These are phyloP conservation scores for Toxoplasma gondii DNA, from an alignment of 169 alveolate species.

Conservation along the genomic window DNA sequence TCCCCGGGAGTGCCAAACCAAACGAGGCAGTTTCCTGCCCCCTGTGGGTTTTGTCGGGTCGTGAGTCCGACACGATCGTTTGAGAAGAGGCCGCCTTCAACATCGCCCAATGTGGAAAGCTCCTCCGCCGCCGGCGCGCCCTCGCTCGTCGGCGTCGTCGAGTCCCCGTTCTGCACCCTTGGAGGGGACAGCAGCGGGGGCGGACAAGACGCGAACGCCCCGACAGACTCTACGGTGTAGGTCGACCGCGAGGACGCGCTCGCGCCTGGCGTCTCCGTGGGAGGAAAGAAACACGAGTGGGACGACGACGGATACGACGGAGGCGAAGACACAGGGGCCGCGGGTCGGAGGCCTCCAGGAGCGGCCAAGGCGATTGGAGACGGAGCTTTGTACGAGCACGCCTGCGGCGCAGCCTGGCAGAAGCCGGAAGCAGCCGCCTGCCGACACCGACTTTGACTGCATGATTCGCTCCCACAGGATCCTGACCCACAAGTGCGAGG, in stretches of 20 bases:
- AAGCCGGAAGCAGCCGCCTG: not conserved
- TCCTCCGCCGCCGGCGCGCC: not conserved
- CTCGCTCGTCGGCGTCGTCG: not conserved
- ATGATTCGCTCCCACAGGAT: too few species aligned
- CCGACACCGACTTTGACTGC: too few species aligned
- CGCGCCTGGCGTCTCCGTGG: not conserved
- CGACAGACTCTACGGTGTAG: not conserved
- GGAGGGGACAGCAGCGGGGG: not conserved
- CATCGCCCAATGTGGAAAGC: too few species aligned
- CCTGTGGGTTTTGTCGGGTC: not conserved
- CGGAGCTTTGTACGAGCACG: not conserved
- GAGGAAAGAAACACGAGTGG: not conserved
- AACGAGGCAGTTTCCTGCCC: constrained; percentile 5
- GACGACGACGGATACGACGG: not conserved
- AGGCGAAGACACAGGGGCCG: not conserved
- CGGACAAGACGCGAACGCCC: not conserved
- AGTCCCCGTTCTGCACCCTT: not conserved
- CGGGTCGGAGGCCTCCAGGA: not conserved
- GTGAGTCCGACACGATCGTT: not conserved
- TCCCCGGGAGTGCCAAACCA: constrained; percentile 6
- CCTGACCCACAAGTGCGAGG: not conserved
- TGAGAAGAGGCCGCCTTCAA: not conserved
- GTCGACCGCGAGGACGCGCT: not conserved
- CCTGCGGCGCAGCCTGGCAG: not conserved
- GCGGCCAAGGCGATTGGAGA: not conserved